Base-by-base conservation (phyloP, 2,329 filamentous ascomycete genomes). In the Scytalidium lignicola region DNA sequence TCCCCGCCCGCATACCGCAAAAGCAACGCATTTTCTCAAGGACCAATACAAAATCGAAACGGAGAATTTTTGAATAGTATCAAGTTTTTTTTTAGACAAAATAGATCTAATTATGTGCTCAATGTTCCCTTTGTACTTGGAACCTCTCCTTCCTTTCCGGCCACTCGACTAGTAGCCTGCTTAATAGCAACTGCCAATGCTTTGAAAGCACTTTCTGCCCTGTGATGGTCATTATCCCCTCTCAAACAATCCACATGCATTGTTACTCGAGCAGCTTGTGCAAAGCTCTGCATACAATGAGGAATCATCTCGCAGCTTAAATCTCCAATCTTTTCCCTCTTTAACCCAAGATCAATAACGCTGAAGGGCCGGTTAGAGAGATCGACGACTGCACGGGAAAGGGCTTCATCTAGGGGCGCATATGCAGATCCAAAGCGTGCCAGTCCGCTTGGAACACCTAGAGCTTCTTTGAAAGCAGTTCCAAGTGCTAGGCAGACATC, bases 191-290 rank as follows among this genome's bases (percentile, higher is more conserved):
- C 83, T 0, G 93, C 93, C 58, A 97, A 70, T 43, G 93, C 93
- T 79, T 99, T 99, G 72, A 99, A 96, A 15, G 92, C 93, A 67
- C 88, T 93, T 80, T 97, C 93, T 9, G 93, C 91, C 51, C 91
- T 78, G 73, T 97, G 93, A 70, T 97, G 93, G 71, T 97, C 93
- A 70, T 97, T 99, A 54, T 87, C 81, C 46, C 93, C 93, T 55
- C 90, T 81, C 49, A 96, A 71, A 70, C 89, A 95, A 71, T 96
- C 90, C 51, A 99, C 89, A 73, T 99, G 93, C 64, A 97, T 73
- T n/a, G 93, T 99, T 47, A 96, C 78, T 21, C 90, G 85, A 3
- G 90, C 90, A 9, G 83, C 88, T 73, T 95, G 88, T 40, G 92
- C 91, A 70, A 96, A 99, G 73, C 87, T 93, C 75, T 95, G 83